phyloP scores from a whole-genome alignment of 495 filamentous ascomycete genomes.

The Penicillium simplicissimum region DNA sequence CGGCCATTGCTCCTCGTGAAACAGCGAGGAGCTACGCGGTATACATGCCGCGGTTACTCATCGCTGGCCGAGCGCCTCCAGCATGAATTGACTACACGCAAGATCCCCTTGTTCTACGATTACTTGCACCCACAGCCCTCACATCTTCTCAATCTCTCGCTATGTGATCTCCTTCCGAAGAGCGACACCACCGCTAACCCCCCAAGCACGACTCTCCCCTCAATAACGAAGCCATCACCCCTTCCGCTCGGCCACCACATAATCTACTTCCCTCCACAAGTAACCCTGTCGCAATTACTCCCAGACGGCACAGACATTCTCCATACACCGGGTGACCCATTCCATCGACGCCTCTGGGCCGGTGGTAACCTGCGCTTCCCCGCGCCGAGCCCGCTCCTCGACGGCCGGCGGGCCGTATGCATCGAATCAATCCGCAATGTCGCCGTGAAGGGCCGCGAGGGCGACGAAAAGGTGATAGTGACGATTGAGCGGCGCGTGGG shows the following conservation, averaged over 20 bases:
- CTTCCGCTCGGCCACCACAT: conserved; percentile 60
- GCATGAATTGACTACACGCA: conserved; percentile 46
- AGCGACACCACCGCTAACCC: not conserved
- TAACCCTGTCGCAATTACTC: conserved; percentile 56
- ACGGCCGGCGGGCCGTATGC: conserved; percentile 57
- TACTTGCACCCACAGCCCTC: conserved; percentile 64
- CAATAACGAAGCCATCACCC: conserved; percentile 33
- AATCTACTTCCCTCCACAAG: conserved; percentile 70
- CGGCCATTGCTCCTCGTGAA: conserved; percentile 9
- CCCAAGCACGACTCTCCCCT: conserved; percentile 31
- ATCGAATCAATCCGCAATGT: conserved; percentile 66
- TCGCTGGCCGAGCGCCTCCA: conserved; percentile 34
- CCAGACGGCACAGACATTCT: conserved; percentile 71
- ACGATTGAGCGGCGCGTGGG: conserved; percentile 55
- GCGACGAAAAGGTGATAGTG: conserved; percentile 61
- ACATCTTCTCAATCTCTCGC: conserved; percentile 62
- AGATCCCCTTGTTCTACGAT: conserved; percentile 60
- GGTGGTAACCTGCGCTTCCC: conserved; percentile 56
- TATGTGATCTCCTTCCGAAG: conserved; percentile 57
- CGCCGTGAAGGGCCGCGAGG: conserved; percentile 52
- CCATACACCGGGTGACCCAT: conserved; percentile 67
- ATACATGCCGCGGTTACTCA: conserved; percentile 22
- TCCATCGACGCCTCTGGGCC: conserved; percentile 75
- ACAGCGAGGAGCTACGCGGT: not conserved
- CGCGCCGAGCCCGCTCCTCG: conserved; percentile 35